Evolutionary conservation across 257 asterid species (phyloP).

Genomic region (Scutellaria baicalensis): DNA sequence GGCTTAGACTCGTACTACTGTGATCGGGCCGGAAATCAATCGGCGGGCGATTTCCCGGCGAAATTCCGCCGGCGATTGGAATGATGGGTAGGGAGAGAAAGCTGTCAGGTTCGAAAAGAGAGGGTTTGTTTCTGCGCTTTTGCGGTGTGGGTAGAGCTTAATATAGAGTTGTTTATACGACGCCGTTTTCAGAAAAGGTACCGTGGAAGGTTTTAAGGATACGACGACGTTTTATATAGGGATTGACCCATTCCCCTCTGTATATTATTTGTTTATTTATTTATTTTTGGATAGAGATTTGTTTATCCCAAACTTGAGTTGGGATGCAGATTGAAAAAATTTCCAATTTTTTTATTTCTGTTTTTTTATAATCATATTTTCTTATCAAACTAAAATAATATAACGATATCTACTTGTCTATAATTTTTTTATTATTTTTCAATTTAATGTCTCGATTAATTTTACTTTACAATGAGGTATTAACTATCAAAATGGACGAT

Average conservation of each 20-base stretch:
- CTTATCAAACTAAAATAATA: too few species aligned
- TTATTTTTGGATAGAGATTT: too few species aligned
- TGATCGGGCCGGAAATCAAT: conserved; percentile 4
- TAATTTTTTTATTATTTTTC: too few species aligned
- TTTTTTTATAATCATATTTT: too few species aligned
- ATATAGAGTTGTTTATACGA: neutral
- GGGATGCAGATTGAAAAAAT: too few species aligned
- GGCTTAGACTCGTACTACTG: neutral
- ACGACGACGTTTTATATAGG: neutral
- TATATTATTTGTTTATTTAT: too few species aligned
- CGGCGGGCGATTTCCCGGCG: neutral
- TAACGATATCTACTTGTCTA: too few species aligned
- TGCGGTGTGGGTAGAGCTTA: neutral
- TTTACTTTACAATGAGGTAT: too few species aligned
- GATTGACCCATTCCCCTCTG: neutral
- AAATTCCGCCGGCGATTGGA: conserved; percentile 13
- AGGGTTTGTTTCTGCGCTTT: conserved; percentile 7
- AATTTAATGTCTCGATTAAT: too few species aligned
- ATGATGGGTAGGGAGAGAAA: neutral
- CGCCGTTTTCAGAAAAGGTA: conserved; percentile 4
- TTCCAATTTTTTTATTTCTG: too few species aligned
- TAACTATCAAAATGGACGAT: too few species aligned
- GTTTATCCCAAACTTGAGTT: too few species aligned
- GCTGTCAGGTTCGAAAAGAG: neutral
- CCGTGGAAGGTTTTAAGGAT: neutral